Evolutionary conservation across 2,329 filamentous ascomycete species (phyloP).

Genomic region (Verruconis gallopava): DNA sequence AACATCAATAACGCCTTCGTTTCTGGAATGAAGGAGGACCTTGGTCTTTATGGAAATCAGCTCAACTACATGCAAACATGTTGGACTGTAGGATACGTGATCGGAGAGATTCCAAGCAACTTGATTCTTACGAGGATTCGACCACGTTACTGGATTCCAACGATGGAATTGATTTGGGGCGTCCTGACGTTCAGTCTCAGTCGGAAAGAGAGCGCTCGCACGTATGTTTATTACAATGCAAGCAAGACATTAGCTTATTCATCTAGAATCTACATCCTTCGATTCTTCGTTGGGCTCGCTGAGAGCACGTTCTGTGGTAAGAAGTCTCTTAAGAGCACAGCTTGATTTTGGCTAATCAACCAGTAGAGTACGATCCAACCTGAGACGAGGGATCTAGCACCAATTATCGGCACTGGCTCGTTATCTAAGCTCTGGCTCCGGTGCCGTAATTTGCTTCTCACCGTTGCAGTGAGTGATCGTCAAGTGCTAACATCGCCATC

Average conservation of each 20-base stretch:
- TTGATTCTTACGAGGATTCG: constrained; percentile 17
- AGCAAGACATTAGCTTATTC: too few species aligned
- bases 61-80: constrained; percentile 12
- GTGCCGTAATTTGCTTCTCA: too few species aligned
- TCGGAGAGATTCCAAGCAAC: constrained; percentile 19
- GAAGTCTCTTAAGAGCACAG: too few species aligned
- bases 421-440: too few species aligned
- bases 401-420: too few species aligned
- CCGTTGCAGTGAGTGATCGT: not conserved
- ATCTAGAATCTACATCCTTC: constrained; percentile 3
- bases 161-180: constrained; percentile 5
- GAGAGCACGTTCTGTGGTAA: too few species aligned
- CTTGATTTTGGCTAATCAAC: too few species aligned
- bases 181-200: constrained; percentile 1
- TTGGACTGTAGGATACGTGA: constrained; percentile 8
- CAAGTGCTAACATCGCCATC: too few species aligned
- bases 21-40: constrained; percentile 29
- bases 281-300: constrained; percentile 5
- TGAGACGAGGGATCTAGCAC: too few species aligned
- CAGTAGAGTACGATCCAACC: too few species aligned
- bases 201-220: not conserved
- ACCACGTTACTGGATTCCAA: constrained; percentile 9
- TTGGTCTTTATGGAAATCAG: constrained; percentile 26
- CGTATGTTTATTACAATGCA: too few species aligned
- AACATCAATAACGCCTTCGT: constrained; percentile 26